A percentile compares a stretch with the other conserved stretches of the same genome.
Conservation (phyloP, 768 basidiomycete genomes). For the Leccinum disarticulatum region DNA sequence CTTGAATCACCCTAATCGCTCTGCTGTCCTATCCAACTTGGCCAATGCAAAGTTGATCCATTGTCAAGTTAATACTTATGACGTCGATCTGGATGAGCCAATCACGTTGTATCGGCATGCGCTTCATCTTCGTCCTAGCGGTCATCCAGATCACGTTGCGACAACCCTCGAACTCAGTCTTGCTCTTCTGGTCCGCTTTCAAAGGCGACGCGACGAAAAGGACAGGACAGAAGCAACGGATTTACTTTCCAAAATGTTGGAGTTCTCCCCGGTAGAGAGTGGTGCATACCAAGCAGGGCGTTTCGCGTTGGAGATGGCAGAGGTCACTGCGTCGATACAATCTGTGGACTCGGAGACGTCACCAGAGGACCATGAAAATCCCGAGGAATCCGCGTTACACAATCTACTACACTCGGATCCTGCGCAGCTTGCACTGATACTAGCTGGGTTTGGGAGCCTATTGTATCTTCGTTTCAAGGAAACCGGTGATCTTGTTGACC, state of each 20-base stretch:
- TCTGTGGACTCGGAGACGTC: neutral
- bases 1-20: neutral
- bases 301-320: neutral
- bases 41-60: neutral
- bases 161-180: neutral
- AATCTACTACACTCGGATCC: neutral
- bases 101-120: neutral
- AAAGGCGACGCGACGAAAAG: neutral
- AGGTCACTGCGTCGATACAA: neutral
- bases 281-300: neutral
- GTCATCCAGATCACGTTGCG: neutral
- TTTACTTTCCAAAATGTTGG: neutral
- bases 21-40: neutral
- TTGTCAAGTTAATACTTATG: neutral
- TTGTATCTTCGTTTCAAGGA: neutral
- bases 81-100: neutral
- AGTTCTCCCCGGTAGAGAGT: neutral
- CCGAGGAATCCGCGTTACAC: neutral
- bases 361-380: neutral
- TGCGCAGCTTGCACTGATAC: neutral
- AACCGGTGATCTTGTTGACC: neutral
- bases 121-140: neutral
- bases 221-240: neutral
- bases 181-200: neutral
- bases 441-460: neutral